Conservation (phyloP, 768 basidiomycete genomes). For the Xerocomus brunneocitrinus region DNA sequence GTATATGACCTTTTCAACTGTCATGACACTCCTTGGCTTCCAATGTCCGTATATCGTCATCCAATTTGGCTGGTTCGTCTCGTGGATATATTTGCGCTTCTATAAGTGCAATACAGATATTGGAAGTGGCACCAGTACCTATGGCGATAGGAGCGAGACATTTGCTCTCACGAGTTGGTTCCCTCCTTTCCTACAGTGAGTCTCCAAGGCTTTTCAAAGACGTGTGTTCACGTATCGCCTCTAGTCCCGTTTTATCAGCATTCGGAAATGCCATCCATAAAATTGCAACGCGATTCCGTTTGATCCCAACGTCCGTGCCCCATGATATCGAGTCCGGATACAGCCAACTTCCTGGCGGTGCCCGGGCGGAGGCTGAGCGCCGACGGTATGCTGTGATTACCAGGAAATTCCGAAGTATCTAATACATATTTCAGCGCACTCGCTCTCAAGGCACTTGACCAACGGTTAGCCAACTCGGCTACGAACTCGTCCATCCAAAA, state of each 20-base stretch:
- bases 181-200: constrained; percentile 91
- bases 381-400: constrained; percentile 57
- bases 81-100: constrained; percentile 94
- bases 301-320: constrained; percentile 60
- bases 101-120: constrained; percentile 84
- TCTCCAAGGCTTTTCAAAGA: constrained; percentile 13
- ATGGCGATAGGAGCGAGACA: constrained; percentile 95
- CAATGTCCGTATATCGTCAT: constrained; percentile 91
- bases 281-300: constrained; percentile 60
- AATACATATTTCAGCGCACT: constrained; percentile 61
- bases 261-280: constrained; percentile 66
- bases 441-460: constrained; percentile 95
- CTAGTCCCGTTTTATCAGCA: constrained; percentile 65
- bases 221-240: constrained; percentile 1
- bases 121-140: constrained; percentile 57
- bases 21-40: constrained; percentile 77
- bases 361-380: constrained; percentile 94
- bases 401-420: constrained; percentile 1
- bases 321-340: constrained; percentile 74
- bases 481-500: constrained; percentile 28
- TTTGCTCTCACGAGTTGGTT: constrained; percentile 96
- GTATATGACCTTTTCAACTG: constrained; percentile 84
- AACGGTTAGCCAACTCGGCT: constrained; percentile 69
- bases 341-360: constrained; percentile 74
- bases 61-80: constrained; percentile 98